A percentile compares a stretch with the other conserved stretches of the same genome.
phyloP scores from a whole-genome alignment of 805 yeast species.

The Candida saitoana region DNA sequence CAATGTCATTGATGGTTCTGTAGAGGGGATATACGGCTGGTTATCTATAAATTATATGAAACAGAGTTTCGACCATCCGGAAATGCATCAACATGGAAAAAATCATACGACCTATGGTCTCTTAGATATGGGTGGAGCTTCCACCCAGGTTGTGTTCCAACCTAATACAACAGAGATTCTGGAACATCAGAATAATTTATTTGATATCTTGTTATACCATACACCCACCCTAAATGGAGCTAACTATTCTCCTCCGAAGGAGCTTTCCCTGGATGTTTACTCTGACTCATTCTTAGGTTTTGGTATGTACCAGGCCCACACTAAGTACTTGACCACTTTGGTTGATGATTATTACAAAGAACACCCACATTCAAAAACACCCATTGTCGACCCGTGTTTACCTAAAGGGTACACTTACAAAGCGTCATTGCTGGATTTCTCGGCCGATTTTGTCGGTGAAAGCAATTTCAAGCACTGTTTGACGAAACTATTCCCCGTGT shows the following conservation, averaged over 20 bases:
- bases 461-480: constrained; percentile 51
- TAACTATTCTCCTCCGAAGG: constrained; percentile 16
- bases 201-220: constrained; percentile 40
- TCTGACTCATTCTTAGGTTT: constrained; percentile 57
- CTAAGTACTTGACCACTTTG: constrained; percentile 40
- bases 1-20: constrained; percentile 58
- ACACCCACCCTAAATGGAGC: constrained; percentile 21
- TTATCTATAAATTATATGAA: constrained; percentile 54
- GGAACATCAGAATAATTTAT: constrained; percentile 45
- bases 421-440: constrained; percentile 19
- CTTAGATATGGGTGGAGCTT: constrained; percentile 62
- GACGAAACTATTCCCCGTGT: constrained; percentile 42
- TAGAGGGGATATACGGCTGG: constrained; percentile 69
- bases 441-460: constrained; percentile 44
- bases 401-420: constrained; percentile 42
- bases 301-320: constrained; percentile 56
- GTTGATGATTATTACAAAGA: constrained; percentile 17
- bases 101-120: constrained; percentile 51
- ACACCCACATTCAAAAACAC: constrained; percentile 18
- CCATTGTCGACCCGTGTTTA: constrained; percentile 53
- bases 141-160: constrained; percentile 61
- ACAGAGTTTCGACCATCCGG: constrained; percentile 40
- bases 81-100: constrained; percentile 38
- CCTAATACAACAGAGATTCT: constrained; percentile 46
- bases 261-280: constrained; percentile 40